Percentiles rank a stretch among this genome's conserved stretches.
phyloP scores from a whole-genome alignment of 495 filamentous ascomycete genomes.

The Rostrohypoxylon terebratum region DNA sequence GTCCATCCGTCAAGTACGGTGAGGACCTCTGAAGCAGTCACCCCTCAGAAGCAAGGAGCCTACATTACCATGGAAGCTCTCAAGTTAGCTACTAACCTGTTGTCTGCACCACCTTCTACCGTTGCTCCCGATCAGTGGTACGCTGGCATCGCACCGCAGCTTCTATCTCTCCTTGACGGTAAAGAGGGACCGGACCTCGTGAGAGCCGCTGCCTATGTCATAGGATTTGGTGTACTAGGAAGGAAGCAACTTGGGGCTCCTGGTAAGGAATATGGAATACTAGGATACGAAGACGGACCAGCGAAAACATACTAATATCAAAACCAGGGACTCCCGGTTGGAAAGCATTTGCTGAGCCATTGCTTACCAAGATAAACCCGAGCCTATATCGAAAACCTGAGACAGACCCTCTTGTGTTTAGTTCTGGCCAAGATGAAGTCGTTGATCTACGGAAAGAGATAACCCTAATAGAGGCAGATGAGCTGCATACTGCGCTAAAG shows the following conservation, averaged over 20 bases:
- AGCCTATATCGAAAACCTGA: conserved; percentile 46
- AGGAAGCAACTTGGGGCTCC: conserved; percentile 74
- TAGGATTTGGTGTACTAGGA: conserved; percentile 78
- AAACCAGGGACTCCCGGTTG: conserved; percentile 71
- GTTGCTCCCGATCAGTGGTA: conserved; percentile 72
- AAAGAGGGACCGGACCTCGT: conserved; percentile 71
- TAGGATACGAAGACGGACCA: conserved; percentile 7
- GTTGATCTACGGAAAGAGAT: conserved; percentile 55
- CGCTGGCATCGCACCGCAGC: conserved; percentile 70
- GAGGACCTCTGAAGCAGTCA: conserved; percentile 52
- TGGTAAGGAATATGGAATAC: conserved; percentile 55
- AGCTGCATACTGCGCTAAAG: conserved; percentile 63
- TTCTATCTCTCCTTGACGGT: conserved; percentile 75
- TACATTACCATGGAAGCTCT: conserved; percentile 79
- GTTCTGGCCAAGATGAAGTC: conserved; percentile 47
- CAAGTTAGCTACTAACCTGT: conserved; percentile 70
- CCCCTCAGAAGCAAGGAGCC: conserved; percentile 64
- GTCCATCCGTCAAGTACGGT: conserved; percentile 64
- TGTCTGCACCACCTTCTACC: conserved; percentile 71
- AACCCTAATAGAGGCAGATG: conserved; percentile 56
- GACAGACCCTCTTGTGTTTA: conserved; percentile 31
- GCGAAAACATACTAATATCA: conserved; percentile 6
- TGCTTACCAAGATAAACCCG: conserved; percentile 72
- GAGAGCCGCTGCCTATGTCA: conserved; percentile 75
- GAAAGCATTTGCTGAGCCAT: conserved; percentile 73